A percentile compares a stretch with the other conserved stretches of the same genome.
These are phyloP conservation scores for Lyophyllum shimeji DNA, from an alignment of 768 basidiomycete species.

Conservation along the genomic window DNA sequence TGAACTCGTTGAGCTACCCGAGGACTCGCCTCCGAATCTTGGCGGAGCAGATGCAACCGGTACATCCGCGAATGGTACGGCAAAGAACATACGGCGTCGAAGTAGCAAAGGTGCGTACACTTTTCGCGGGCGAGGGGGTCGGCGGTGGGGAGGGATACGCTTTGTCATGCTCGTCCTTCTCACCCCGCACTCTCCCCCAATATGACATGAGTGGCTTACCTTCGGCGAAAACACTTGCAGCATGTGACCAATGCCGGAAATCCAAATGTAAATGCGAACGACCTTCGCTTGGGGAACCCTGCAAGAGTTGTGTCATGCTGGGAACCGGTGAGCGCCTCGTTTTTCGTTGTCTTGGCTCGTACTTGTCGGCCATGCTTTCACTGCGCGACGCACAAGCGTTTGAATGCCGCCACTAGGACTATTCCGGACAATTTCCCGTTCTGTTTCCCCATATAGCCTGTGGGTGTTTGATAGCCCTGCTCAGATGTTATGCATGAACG, in stretches of 20 bases:
- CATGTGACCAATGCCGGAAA: slow-evolving; percentile 89
- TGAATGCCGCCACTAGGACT: slow-evolving; percentile 4
- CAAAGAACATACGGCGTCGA: slow-evolving; percentile 59
- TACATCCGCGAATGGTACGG: slow-evolving; percentile 24
- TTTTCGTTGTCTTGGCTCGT: slow-evolving; percentile 9
- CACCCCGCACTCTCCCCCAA: background rate
- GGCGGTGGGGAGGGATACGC: background rate
- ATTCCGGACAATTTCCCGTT: background rate
- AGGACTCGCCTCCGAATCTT: slow-evolving; percentile 19
- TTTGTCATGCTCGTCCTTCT: background rate
- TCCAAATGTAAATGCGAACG: slow-evolving; percentile 91
- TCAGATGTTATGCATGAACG: background rate
- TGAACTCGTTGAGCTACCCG: slow-evolving; percentile 50
- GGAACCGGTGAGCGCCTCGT: slow-evolving; percentile 54
- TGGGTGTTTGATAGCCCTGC: background rate
- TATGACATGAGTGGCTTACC: slow-evolving; percentile 10
- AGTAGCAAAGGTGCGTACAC: slow-evolving; percentile 68
- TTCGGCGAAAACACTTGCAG: slow-evolving; percentile 32
- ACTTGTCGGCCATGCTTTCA: slow-evolving; percentile 4
- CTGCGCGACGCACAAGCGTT: background rate
- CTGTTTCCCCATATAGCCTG: slow-evolving; percentile 9
- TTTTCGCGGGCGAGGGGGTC: background rate
- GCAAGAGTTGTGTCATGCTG: slow-evolving; percentile 75
- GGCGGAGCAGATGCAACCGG: slow-evolving; percentile 16
- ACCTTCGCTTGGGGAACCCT: slow-evolving; percentile 55